phyloP scores from a whole-genome alignment of 2,329 filamentous ascomycete genomes.

The Fusarium stilboides region DNA sequence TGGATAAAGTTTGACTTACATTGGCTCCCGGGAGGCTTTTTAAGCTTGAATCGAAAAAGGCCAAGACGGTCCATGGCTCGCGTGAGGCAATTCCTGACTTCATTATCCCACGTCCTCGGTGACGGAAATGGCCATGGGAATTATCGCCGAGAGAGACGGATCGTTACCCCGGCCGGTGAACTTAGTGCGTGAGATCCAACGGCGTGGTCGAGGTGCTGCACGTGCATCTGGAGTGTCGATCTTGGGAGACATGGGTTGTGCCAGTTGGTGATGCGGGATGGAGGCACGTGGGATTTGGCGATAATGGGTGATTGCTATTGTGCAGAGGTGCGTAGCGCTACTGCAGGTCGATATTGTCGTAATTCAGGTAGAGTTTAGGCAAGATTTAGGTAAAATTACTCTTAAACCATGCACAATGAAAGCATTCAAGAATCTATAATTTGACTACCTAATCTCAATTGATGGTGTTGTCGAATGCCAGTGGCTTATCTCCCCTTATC shows the following conservation, averaged over 20 bases:
- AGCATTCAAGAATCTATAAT: too few relatives aligned
- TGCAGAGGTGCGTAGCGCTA: constrained; percentile 4
- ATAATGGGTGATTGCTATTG: background rate
- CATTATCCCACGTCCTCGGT: constrained; percentile 33
- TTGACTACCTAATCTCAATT: too few relatives aligned
- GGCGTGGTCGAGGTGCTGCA: constrained; percentile 23
- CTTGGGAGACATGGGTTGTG: constrained; percentile 8
- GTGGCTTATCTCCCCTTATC: too few relatives aligned
- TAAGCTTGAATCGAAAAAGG: constrained; percentile 30
- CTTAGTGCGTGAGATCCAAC: constrained; percentile 37
- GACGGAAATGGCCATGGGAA: constrained; percentile 34
- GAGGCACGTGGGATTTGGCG: constrained; percentile 36
- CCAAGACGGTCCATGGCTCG: constrained; percentile 28
- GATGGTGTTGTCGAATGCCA: too few relatives aligned
- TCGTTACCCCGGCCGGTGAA: constrained; percentile 14
- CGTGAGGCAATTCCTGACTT: constrained; percentile 17
- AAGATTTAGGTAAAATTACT: too few relatives aligned
- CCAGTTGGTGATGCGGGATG: background rate
- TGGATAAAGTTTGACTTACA: constrained; percentile 11
- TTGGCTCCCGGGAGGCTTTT: constrained; percentile 20
- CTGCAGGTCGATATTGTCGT: constrained; percentile 11
- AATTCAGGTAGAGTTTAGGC: background rate
- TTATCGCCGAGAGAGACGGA: constrained; percentile 18
- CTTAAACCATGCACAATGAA: too few relatives aligned
- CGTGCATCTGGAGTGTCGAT: constrained; percentile 38